A percentile compares a stretch with the other conserved stretches of the same genome.
Conservation (phyloP, 2,329 filamentous ascomycete species). For the Nothomitra cinnamomea region DNA sequence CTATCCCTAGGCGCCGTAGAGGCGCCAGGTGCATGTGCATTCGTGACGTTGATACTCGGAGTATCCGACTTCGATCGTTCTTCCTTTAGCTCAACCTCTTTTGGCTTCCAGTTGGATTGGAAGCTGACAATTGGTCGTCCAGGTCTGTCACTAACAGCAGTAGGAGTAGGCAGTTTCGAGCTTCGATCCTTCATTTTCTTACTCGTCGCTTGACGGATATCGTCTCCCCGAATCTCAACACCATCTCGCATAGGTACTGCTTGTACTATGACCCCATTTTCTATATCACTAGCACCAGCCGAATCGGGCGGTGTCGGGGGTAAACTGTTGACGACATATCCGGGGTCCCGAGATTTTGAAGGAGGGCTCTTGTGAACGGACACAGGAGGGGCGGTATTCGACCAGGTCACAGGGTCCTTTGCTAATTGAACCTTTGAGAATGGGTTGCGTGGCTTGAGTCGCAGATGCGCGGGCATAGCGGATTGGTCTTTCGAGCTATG, state of each 20-base stretch:
- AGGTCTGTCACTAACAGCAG: slow-evolving; percentile 75
- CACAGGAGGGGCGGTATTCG: slow-evolving; percentile 24
- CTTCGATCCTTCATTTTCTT: slow-evolving; percentile 79
- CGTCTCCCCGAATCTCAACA: slow-evolving; percentile 67
- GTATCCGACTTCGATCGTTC: slow-evolving; percentile 19
- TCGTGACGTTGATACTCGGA: slow-evolving; percentile 14
- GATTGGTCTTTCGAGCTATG: slow-evolving; percentile 15
- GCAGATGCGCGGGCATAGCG: background rate
- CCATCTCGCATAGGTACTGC: slow-evolving; percentile 50
- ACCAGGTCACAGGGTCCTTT: slow-evolving; percentile 21
- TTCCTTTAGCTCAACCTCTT: slow-evolving; percentile 55
- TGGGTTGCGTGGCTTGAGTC: slow-evolving; percentile 5
- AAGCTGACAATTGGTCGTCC: slow-evolving; percentile 97
- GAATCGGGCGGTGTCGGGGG: slow-evolving; percentile 20
- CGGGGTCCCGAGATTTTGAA: slow-evolving; percentile 63
- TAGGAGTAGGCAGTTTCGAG: slow-evolving; percentile 70
- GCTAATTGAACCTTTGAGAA: background rate
- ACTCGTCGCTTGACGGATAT: slow-evolving; percentile 79
- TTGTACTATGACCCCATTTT: slow-evolving; percentile 10
- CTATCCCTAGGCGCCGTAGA: slow-evolving; percentile 14
- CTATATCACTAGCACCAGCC: slow-evolving; percentile 13
- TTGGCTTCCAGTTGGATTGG: slow-evolving; percentile 63
- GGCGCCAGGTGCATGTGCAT: background rate
- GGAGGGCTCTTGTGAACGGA: slow-evolving; percentile 69
- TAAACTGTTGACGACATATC: slow-evolving; percentile 53